Base-by-base conservation (phyloP, 1,139 yeast genomes). In the Diutina rugosa region DNA sequence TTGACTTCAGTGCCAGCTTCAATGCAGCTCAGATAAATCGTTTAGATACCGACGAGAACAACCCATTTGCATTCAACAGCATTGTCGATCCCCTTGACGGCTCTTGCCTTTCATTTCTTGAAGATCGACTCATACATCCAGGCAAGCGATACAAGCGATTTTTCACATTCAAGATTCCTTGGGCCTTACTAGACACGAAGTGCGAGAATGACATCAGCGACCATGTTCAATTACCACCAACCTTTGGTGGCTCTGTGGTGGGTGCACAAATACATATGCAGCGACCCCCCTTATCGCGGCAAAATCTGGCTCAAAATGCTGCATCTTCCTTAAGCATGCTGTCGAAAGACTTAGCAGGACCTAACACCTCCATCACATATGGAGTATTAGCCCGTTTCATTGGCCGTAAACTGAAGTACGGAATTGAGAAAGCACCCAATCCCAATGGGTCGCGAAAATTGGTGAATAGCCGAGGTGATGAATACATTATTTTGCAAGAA, bases 1-100 rank as follows among this genome's bases (percentile, higher is more conserved):
- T 71, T 61, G 80, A 76, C 60, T 74, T 74, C 58, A 65, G 68
- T 52, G 79, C 77, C 3, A 70, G 76, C 46, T 76, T 71, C 70
- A 69, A 71, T 58, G 64, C 64, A 41, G 71, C 67, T 1, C 61
- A 65, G 47, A 67, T 75, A 41, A 67, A 69, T 60, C 60, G 78
- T 14, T 63, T 74, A 32, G 59, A 69, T 2, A 64, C 71, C 1
- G 53, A 49, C 12, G 60, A 57, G 16, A 51, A 53, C 10, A 56
- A 60, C 16, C 63, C 68, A 3, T 56, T 57, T 52, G 55, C 57
- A 12, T 49, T 49, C 16, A 16, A 14, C 21, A 47, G 57, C 7
- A 14, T 9, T 3, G 29, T 16, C 29, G 77, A 73, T 57, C 68
- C 72, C 0, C 18, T 62, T 2, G 79, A 76, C 59, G 64, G 65